These are phyloP conservation scores for Dictyostelium brefeldianum DNA, from an alignment of 78 protist genomes.

Conservation along the genomic window DNA sequence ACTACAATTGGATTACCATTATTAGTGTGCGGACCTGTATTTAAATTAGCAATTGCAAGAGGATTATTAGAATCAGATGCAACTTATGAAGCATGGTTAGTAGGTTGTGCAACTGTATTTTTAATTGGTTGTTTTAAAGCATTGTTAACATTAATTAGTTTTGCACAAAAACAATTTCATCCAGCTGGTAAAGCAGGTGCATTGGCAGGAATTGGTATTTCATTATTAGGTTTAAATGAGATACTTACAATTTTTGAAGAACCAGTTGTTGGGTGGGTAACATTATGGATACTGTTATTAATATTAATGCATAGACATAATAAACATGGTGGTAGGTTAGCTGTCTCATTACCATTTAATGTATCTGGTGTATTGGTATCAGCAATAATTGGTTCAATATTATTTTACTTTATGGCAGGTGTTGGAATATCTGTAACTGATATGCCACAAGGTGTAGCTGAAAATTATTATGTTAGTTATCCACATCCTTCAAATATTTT, in stretches of 20 bases:
- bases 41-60: background rate
- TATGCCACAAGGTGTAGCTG: slow-evolving; percentile 3
- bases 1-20: slow-evolving; percentile 61
- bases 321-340: slow-evolving; percentile 6
- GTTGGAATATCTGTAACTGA: slow-evolving; percentile 37
- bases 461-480: background rate
- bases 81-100: slow-evolving; percentile 63
- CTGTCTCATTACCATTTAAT: slow-evolving; percentile 33
- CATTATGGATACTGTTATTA: slow-evolving; percentile 49
- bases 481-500: slow-evolving; percentile 74
- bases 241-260: slow-evolving; percentile 31
- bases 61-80: slow-evolving; percentile 38
- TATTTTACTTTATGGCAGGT: slow-evolving; percentile 68
- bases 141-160: slow-evolving; percentile 18
- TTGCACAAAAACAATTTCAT: slow-evolving; percentile 47
- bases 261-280: slow-evolving; percentile 68
- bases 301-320: slow-evolving; percentile 44
- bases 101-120: slow-evolving; percentile 73
- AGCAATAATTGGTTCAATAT: slow-evolving; percentile 37
- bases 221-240: slow-evolving; percentile 57
- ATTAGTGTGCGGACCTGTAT: slow-evolving; percentile 64
- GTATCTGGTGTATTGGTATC: slow-evolving; percentile 45
- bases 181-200: slow-evolving; percentile 76
- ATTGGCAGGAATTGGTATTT: slow-evolving; percentile 64
- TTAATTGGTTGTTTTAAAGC: slow-evolving; percentile 56